phyloP scores from a whole-genome alignment of 768 basidiomycete genomes.

The Kondoa subrosea region DNA sequence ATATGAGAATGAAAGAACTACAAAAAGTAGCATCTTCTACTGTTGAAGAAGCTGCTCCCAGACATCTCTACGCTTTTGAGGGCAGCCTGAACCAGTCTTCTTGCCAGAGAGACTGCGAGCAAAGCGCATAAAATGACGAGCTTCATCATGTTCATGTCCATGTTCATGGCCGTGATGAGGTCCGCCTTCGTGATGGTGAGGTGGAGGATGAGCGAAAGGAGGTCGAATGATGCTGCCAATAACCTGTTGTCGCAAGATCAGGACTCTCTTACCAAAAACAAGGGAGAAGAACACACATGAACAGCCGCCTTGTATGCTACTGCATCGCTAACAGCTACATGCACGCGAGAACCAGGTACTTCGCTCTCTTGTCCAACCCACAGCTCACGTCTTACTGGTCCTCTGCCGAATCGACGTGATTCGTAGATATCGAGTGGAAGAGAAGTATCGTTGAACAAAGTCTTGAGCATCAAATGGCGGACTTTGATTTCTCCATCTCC shows the following conservation, averaged over 20 bases:
- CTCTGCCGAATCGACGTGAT: slow-evolving; percentile 20
- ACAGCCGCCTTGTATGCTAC: slow-evolving; percentile 34
- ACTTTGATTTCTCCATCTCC: slow-evolving; percentile 19
- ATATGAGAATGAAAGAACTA: background rate
- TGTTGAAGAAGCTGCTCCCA: background rate
- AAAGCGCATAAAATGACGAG: background rate
- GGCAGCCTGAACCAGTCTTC: background rate
- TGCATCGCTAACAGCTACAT: slow-evolving; percentile 31
- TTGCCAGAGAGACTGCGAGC: background rate
- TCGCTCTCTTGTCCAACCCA: slow-evolving; percentile 14
- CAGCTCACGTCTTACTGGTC: slow-evolving; percentile 20
- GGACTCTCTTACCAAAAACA: background rate
- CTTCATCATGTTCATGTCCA: slow-evolving; percentile 10
- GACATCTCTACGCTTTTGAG: background rate
- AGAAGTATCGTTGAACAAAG: slow-evolving; percentile 20
- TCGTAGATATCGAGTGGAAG: slow-evolving; percentile 22
- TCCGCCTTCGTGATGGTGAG: background rate
- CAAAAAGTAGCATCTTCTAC: background rate
- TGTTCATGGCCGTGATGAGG: slow-evolving; percentile 4
- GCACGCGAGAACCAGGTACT: slow-evolving; percentile 15
- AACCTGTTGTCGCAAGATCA: background rate
- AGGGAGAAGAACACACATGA: slow-evolving; percentile 28
- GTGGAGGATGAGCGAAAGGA: slow-evolving; percentile 20
- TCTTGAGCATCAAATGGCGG: slow-evolving; percentile 24
- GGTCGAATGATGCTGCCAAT: slow-evolving; percentile 21